Evolutionary conservation across 2,329 filamentous ascomycete species (phyloP).

Genomic region (Blastomyces percursus): DNA sequence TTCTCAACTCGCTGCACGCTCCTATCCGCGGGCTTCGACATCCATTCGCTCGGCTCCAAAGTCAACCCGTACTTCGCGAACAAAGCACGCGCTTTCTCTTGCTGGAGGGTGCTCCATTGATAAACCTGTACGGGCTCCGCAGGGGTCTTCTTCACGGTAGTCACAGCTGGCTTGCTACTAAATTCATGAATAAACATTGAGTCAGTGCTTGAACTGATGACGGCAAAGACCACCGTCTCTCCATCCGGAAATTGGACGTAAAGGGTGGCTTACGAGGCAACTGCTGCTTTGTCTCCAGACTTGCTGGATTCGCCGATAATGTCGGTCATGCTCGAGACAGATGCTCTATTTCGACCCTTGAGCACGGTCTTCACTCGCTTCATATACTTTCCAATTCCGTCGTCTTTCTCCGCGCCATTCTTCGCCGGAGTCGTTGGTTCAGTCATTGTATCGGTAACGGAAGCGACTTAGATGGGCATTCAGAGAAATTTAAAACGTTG

Average conservation of each 20-base stretch:
- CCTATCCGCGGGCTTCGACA: constrained; percentile 20
- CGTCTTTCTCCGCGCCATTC: constrained; percentile 14
- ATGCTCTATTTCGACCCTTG: constrained; percentile 23
- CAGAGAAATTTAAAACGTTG: neutral
- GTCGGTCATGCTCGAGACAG: constrained; percentile 17
- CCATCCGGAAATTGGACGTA: neutral
- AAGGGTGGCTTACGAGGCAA: constrained; percentile 7
- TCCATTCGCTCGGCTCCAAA: constrained; percentile 35
- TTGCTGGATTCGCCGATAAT: constrained; percentile 14
- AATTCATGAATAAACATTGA: neutral
- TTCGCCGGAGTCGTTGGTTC: constrained; percentile 11
- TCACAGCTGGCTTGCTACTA: constrained; percentile 10
- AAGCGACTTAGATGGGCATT: neutral
- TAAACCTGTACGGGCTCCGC: constrained; percentile 15
- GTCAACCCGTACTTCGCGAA: constrained; percentile 39
- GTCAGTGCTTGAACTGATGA: neutral
- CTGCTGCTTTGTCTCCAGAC: constrained; percentile 15
- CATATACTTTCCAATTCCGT: constrained; percentile 31
- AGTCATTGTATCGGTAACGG: constrained; percentile 9
- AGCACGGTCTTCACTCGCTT: constrained; percentile 31
- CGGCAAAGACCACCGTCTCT: neutral
- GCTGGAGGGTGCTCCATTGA: constrained; percentile 30
- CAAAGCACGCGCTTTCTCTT: constrained; percentile 34
- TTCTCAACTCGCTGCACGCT: constrained; percentile 35
- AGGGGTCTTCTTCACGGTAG: constrained; percentile 3